phyloP scores from a whole-genome alignment of 1,139 yeast species.

The Candida pseudoviswanathii region DNA sequence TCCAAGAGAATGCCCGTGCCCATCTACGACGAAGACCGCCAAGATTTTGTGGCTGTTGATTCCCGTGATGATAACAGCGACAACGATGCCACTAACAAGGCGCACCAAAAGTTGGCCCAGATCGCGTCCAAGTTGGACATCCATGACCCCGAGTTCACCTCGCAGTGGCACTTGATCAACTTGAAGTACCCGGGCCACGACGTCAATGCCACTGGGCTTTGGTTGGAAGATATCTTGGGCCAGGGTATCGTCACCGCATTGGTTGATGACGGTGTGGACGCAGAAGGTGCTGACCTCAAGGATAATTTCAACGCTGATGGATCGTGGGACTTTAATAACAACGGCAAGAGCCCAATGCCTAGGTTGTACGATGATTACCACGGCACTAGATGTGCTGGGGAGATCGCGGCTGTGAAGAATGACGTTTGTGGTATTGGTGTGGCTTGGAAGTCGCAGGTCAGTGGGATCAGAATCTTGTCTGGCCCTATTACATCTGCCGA shows the following conservation, averaged over 20 bases:
- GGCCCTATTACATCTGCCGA: conserved; percentile 80
- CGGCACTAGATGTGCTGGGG: conserved; percentile 99
- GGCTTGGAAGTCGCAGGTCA: conserved; percentile 81
- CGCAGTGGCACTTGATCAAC: conserved; percentile 92
- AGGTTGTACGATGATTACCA: conserved; percentile 82
- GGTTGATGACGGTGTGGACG: conserved; percentile 94
- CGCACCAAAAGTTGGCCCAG: conserved; percentile 20
- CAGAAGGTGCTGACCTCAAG: conserved; percentile 69
- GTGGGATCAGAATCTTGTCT: conserved; percentile 89
- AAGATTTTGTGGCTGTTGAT: too few relatives aligned
- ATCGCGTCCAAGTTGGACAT: conserved; percentile 62
- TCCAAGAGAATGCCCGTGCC: conserved; percentile 48
- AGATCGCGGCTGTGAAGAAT: conserved; percentile 88
- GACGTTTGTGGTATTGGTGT: conserved; percentile 94
- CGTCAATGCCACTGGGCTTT: conserved; percentile 82
- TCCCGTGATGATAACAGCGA: neutral
- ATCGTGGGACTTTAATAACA: conserved; percentile 87
- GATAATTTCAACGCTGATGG: conserved; percentile 77
- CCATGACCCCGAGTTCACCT: conserved; percentile 73
- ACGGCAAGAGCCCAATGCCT: conserved; percentile 76
- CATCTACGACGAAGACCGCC: conserved; percentile 18
- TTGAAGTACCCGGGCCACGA: conserved; percentile 75
- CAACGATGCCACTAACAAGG: conserved; percentile 8
- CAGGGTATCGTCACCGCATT: conserved; percentile 80
- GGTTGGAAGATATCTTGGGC: conserved; percentile 86